These are phyloP conservation scores for Orbilia blumenaviensis DNA, from an alignment of 2,329 filamentous ascomycete species.

Conservation along the genomic window DNA sequence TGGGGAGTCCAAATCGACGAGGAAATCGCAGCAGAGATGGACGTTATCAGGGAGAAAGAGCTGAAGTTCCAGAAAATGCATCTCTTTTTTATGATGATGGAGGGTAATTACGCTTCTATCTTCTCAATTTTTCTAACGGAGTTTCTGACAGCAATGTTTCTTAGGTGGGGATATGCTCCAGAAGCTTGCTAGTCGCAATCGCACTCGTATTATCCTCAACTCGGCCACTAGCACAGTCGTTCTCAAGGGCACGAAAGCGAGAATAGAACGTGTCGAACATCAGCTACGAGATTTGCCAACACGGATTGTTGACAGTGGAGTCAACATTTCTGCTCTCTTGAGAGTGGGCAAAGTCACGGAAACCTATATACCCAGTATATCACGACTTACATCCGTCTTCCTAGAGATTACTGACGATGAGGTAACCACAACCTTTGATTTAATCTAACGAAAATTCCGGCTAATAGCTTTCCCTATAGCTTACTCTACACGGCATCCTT, in stretches of 20 bases:
- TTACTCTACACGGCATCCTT: conserved; percentile 53
- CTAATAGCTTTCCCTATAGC: conserved; percentile 35
- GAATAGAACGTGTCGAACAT: conserved; percentile 55
- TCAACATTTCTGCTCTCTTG: conserved; percentile 55
- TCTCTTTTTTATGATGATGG: conserved; percentile 57
- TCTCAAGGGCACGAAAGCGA: conserved; percentile 53
- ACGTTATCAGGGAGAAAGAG: conserved; percentile 55
- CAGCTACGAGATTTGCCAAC: conserved; percentile 46
- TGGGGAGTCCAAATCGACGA: conserved; percentile 55
- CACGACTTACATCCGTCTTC: conserved; percentile 56
- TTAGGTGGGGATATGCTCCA: conserved; percentile 44
- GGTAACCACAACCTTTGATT: conserved; percentile 27
- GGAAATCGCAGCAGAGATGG: conserved; percentile 57
- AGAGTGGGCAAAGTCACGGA: conserved; percentile 54
- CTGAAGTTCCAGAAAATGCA: conserved; percentile 53
- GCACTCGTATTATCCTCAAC: conserved; percentile 56
- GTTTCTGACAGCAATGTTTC: neutral
- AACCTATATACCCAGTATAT: conserved; percentile 55
- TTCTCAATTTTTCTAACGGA: neutral
- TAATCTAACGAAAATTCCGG: neutral
- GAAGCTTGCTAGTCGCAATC: conserved; percentile 37
- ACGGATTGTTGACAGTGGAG: conserved; percentile 45
- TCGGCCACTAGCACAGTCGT: conserved; percentile 44
- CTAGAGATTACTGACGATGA: conserved; percentile 54
- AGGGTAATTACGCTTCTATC: conserved; percentile 47